Evolutionary conservation across 306 rosid genomes (phyloP).

Genomic region (Pueraria montana): DNA sequence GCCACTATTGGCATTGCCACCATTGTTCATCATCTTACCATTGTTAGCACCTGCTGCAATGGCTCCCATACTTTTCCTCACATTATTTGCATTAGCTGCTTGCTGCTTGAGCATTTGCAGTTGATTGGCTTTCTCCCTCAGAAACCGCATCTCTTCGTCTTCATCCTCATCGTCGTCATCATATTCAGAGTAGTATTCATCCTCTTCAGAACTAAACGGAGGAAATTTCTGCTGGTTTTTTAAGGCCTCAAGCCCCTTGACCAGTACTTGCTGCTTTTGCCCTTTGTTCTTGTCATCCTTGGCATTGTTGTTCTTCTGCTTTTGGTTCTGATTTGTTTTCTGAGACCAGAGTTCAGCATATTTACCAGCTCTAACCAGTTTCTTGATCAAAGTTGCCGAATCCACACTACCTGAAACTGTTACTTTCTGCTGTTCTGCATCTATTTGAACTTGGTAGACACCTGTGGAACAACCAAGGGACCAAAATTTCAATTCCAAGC

Average conservation of each 20-base stretch:
- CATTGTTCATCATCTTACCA: slow-evolving; percentile 51
- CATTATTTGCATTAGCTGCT: slow-evolving; percentile 57
- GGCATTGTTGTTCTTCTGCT: slow-evolving; percentile 69
- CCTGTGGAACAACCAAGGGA: slow-evolving; percentile 53
- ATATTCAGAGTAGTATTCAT: slow-evolving; percentile 47
- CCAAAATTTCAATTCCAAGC: background rate
- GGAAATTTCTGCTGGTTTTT: slow-evolving; percentile 68
- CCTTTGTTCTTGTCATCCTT: slow-evolving; percentile 69
- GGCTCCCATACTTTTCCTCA: slow-evolving; percentile 51
- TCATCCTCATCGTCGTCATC: slow-evolving; percentile 66
- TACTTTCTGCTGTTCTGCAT: slow-evolving; percentile 87
- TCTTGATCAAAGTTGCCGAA: slow-evolving; percentile 78
- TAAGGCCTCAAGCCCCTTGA: slow-evolving; percentile 66
- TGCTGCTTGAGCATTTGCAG: slow-evolving; percentile 68
- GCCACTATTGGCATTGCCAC: slow-evolving; percentile 51
- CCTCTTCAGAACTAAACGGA: slow-evolving; percentile 64
- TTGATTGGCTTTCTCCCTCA: slow-evolving; percentile 66
- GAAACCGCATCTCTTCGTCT: slow-evolving; percentile 57
- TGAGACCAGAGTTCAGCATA: slow-evolving; percentile 84
- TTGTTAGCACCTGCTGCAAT: slow-evolving; percentile 54
- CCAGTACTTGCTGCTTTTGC: slow-evolving; percentile 64
- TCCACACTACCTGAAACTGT: slow-evolving; percentile 86
- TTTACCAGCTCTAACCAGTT: slow-evolving; percentile 79
- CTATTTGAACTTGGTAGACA: slow-evolving; percentile 81
- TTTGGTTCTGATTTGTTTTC: slow-evolving; percentile 67